Percentiles rank a stretch among this genome's conserved stretches.
phyloP scores from a whole-genome alignment of 2,329 filamentous ascomycete genomes.

The Arthrobotrys megalospora region DNA sequence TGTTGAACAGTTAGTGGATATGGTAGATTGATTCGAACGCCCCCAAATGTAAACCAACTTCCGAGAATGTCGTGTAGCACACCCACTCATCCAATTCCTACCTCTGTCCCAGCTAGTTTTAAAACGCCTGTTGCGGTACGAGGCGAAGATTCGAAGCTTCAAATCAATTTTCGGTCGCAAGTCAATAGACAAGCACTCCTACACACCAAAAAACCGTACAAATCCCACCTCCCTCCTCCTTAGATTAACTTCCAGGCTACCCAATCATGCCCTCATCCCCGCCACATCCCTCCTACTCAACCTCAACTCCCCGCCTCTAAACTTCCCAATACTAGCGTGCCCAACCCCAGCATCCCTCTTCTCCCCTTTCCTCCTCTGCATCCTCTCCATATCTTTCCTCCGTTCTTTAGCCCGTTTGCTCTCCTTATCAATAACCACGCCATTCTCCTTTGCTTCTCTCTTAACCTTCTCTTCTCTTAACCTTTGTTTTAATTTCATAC shows the following conservation, averaged over 20 bases:
- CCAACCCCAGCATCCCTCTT: slow-evolving; percentile 76
- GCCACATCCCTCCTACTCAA: slow-evolving; percentile 83
- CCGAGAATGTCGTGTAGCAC: no score
- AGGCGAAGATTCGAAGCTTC: no score
- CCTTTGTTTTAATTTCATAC: slow-evolving; percentile 80
- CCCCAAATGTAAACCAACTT: no score
- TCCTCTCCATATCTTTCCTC: slow-evolving; percentile 68
- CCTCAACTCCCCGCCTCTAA: slow-evolving; percentile 83
- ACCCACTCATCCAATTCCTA: no score
- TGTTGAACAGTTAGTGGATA: no score
- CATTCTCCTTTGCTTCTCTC: slow-evolving; percentile 87
- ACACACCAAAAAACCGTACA: no score
- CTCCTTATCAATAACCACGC: slow-evolving; percentile 82
- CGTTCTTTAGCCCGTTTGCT: slow-evolving; percentile 67
- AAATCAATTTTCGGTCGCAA: no score
- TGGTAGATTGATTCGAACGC: no score
- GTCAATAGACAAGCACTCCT: no score
- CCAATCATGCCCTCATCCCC: slow-evolving; percentile 75
- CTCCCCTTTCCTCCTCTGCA: slow-evolving; percentile 6
- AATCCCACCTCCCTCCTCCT: neutral
- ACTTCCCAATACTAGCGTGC: slow-evolving; percentile 80
- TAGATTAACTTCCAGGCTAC: neutral
- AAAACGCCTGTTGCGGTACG: no score
- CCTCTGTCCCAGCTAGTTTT: no score
- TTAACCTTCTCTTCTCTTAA: slow-evolving; percentile 79